These are phyloP conservation scores for Botrytis squamosa DNA, from an alignment of 2,329 filamentous ascomycete genomes.

Conservation along the genomic window DNA sequence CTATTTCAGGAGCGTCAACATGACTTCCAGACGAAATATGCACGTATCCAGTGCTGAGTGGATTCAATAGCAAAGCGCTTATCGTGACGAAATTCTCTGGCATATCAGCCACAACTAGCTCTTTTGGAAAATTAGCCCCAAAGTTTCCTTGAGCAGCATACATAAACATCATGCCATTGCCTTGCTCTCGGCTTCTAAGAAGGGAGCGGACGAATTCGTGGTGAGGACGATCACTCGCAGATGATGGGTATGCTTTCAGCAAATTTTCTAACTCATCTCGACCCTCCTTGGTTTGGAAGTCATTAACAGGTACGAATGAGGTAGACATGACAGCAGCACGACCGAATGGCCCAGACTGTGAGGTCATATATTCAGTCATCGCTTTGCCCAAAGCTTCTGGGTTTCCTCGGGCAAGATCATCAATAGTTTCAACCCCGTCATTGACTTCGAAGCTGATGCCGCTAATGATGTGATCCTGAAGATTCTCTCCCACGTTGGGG, in stretches of 20 bases:
- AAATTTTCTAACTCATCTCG: not conserved
- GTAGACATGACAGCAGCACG: not conserved
- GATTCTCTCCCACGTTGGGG: conserved; percentile 18
- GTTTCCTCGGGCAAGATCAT: not conserved
- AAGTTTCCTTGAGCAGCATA: not conserved
- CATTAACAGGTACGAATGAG: not conserved
- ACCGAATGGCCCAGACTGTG: not conserved
- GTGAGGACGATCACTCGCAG: too few species aligned
- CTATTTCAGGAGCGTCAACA: too few species aligned
- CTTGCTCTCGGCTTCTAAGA: too few species aligned
- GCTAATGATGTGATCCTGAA: conserved; percentile 14
- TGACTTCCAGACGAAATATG: too few species aligned
- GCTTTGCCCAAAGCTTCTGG: not conserved
- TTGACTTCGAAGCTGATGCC: not conserved
- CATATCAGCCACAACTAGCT: too few species aligned
- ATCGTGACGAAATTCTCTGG: too few species aligned
- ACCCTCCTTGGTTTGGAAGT: not conserved
- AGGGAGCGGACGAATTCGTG: too few species aligned
- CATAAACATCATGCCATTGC: too few species aligned
- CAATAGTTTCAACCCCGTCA: not conserved
- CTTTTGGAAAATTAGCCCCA: not conserved
- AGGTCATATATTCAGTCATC: not conserved
- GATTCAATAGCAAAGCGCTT: too few species aligned
- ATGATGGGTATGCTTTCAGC: too few species aligned
- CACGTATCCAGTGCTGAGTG: too few species aligned